These are phyloP conservation scores for Sechiopsis laciniata DNA, from an alignment of 306 rosid species.

Conservation along the genomic window DNA sequence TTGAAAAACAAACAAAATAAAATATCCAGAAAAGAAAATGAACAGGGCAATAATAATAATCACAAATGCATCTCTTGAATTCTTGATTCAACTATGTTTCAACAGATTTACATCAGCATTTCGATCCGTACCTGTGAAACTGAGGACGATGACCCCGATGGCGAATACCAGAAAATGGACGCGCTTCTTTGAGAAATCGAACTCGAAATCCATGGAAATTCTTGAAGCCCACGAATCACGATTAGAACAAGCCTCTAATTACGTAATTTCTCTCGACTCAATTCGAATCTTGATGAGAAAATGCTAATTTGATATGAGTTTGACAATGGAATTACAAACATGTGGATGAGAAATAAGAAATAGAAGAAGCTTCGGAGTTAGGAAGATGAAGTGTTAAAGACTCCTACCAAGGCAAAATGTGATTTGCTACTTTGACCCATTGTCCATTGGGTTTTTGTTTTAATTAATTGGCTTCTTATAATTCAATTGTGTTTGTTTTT, in stretches of 20 bases:
- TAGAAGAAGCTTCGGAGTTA: neutral
- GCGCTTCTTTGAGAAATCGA: conserved; percentile 35
- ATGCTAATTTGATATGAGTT: neutral
- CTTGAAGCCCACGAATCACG: neutral
- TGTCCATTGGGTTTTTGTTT: neutral
- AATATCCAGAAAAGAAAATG: neutral
- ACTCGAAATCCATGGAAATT: conserved; percentile 44
- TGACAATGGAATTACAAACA: neutral
- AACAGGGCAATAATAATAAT: neutral
- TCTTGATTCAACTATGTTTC: neutral
- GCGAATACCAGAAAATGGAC: conserved; percentile 38
- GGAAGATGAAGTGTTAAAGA: neutral
- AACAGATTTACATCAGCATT: neutral
- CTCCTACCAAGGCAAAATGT: neutral
- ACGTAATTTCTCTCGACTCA: neutral
- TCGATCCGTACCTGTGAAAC: conserved; percentile 53
- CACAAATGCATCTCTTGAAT: neutral
- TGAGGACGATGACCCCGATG: conserved; percentile 52
- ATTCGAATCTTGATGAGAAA: neutral
- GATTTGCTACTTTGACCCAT: neutral
- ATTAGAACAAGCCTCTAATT: conserved; percentile 19
- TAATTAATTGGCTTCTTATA: too few relatives aligned
- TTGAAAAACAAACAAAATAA: conserved; percentile 11
- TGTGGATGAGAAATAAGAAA: conserved; percentile 8
- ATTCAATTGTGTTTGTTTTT: too few relatives aligned